Evolutionary conservation across 1,284 basidiomycete genomes (phyloP), one percentile per base, ranked within the genome.

Genomic region (Erythrobasidium hasegawianum): DNA sequence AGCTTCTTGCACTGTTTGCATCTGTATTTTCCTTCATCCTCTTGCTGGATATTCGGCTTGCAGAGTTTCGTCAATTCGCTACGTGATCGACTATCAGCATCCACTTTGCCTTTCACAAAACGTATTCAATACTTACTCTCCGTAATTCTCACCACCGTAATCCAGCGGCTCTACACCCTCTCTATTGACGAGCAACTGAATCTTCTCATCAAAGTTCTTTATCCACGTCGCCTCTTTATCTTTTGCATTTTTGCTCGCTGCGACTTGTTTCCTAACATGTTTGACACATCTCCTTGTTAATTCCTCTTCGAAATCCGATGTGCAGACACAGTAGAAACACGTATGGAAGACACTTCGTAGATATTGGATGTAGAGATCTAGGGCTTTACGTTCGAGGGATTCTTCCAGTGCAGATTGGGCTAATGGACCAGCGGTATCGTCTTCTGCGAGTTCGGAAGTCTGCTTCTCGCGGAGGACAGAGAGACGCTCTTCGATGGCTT

Each of bases 1-100:
- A 97, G 81, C 80, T 97, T 97, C 78, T 86, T 85, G 77, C 93
- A 97, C 57, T 87, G 87, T 80, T 90, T 93, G 81, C 93, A 97
- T 71, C 94, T 83, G 80, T 90, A 96, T 76, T 95, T 96, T 73
- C 87, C 89, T 77, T 92, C 89, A 70, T 94, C 93, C 78, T 97
- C 94, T 77, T 93, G 88, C 78, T 93, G 94, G 76, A 96, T 85
- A 75, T 84, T 82, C 84, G 86, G 69, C 88, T 87, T 22, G 86
- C 85, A 24, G 85, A 84, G 74, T 86, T 89, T 60, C 84, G 82
- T 70, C 49, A 93, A 80, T 76, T 94, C 91, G 73, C 90, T 93
- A n/a, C n/a, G 73, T 8, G 66, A 29, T 11, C 29, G n/a, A n/a
- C n/a, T n/a, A n/a, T n/a, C n/a, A n/a, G n/a, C n/a, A n/a, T n/a